Evolutionary conservation across 1,139 yeast species (phyloP).

Genomic region (Debaryomyces sp.): DNA sequence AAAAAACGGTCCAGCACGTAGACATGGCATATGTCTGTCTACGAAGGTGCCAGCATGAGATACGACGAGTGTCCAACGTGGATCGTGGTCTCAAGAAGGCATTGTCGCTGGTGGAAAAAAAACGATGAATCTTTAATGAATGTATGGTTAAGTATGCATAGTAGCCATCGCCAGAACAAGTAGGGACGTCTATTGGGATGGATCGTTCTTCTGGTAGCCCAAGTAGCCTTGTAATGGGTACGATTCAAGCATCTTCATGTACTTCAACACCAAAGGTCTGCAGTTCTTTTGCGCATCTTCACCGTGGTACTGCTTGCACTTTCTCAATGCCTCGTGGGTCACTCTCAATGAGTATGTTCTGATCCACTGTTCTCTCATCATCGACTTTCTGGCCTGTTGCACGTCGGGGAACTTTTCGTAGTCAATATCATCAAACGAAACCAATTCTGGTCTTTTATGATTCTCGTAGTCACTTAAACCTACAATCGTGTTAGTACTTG

Average conservation of each 20-base stretch:
- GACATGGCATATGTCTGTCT: not conserved
- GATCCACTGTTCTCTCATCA: conserved; percentile 81
- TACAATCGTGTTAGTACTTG: conserved; percentile 12
- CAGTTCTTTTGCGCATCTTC: conserved; percentile 77
- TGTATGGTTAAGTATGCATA: conserved; percentile 5
- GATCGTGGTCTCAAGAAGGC: not conserved
- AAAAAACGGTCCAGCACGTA: not conserved
- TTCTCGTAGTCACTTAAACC: conserved; percentile 44
- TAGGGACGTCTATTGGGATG: conserved; percentile 53
- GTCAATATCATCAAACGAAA: conserved; percentile 83
- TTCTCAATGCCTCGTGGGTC: conserved; percentile 73
- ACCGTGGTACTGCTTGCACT: conserved; percentile 74
- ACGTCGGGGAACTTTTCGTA: conserved; percentile 67
- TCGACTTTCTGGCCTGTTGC: conserved; percentile 72
- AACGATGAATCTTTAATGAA: not conserved
- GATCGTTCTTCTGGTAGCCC: conserved; percentile 87
- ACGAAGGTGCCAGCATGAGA: not conserved
- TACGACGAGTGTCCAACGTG: not conserved
- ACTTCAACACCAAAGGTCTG: conserved; percentile 66
- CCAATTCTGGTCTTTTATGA: conserved; percentile 72
- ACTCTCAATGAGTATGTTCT: conserved; percentile 69
- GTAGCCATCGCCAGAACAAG: conserved; percentile 2
- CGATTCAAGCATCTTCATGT: conserved; percentile 73
- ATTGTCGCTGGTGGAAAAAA: not conserved
- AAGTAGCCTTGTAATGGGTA: conserved; percentile 71